Base-by-base conservation (phyloP, 129 eudicot genomes). In the Glebionis coronaria region DNA sequence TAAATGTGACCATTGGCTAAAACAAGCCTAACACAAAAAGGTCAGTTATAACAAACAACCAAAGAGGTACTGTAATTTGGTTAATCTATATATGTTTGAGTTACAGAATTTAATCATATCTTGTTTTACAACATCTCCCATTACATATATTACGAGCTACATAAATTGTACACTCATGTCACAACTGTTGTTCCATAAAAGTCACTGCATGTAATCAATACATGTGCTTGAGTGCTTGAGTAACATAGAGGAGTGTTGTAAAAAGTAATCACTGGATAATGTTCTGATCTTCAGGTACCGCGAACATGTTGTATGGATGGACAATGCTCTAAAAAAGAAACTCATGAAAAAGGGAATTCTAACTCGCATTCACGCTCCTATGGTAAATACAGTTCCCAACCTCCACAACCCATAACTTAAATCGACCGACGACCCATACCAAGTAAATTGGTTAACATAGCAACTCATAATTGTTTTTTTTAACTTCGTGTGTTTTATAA, bases 281-380 rank as follows among this genome's bases (percentile, higher is more conserved):
- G 16, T 49, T 49, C 13, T 73, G 7, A 54, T 28, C 23, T 79
- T 13, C 40, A 82, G 87, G 87, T 85, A 82, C 21, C 78, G 75
- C 8, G 85, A 82, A 54, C 91, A 82, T 53, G 83, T 85, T 69
- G 87, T 85, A 16, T 85, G 83, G 91, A 66, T 46, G 0, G 83
- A 85, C 44, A 64, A 79, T 53, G 71, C 59, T 51, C 65, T 85
- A 18, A 85, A 31, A 46, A 45, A 12, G 54, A 85, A 73, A 56
- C 85, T 85, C 19, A 15, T 69, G 44, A 82, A 58, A 73, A 76
- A 73, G 56, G 87, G 87, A 49, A 76, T 85, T 60, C 55, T 85
- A 46, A 76, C 78, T 68, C 87, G 84, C 73, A 76, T 82, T 69
- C 77, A 82, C 67, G 82, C 91, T 69, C 91, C 91, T 54, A 82